Evolutionary conservation across 805 yeast species (phyloP).

Genomic region (Sungouiozyma ichnusensis): DNA sequence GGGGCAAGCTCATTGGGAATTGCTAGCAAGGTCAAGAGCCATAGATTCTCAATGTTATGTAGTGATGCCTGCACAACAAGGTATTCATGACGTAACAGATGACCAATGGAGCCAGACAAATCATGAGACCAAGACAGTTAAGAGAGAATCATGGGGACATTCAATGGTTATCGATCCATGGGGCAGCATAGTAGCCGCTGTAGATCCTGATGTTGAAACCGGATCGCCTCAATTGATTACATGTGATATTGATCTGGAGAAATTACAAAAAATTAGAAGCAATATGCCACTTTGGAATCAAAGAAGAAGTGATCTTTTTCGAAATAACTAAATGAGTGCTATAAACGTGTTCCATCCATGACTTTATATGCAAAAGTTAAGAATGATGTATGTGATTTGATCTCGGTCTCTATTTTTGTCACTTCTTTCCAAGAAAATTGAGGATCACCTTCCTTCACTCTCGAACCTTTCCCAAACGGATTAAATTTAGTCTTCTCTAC

Average conservation of each 20-base stretch:
- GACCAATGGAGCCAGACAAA: slow-evolving; percentile 27
- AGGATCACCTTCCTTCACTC: slow-evolving; percentile 81
- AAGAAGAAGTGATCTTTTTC: slow-evolving; percentile 37
- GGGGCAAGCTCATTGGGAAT: slow-evolving; percentile 85
- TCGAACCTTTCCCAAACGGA: slow-evolving; percentile 86
- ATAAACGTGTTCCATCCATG: slow-evolving; percentile 9
- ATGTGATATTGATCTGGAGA: slow-evolving; percentile 56
- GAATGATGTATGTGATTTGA: slow-evolving; percentile 90
- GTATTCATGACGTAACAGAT: slow-evolving; percentile 49
- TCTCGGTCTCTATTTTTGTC: slow-evolving; percentile 72
- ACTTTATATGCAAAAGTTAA: slow-evolving; percentile 72
- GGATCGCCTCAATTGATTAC: slow-evolving; percentile 35
- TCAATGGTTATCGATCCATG: slow-evolving; percentile 84
- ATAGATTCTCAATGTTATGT: slow-evolving; percentile 82
- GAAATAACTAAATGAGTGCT: not conserved
- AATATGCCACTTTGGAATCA: slow-evolving; percentile 76
- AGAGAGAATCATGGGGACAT: slow-evolving; percentile 74
- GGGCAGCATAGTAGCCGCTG: slow-evolving; percentile 65
- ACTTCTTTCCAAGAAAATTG: slow-evolving; percentile 73
- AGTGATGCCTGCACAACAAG: slow-evolving; percentile 82
- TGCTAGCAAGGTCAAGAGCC: slow-evolving; percentile 74
- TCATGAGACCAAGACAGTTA: not conserved
- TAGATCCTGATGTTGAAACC: slow-evolving; percentile 35
- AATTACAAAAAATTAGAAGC: slow-evolving; percentile 40
- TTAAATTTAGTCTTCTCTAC: slow-evolving; percentile 49